Evolutionary conservation across 2,329 filamentous ascomycete genomes (phyloP), one percentile per base, ranked within the genome.

Genomic region (Lasiodiplodia hormozganensis): DNA sequence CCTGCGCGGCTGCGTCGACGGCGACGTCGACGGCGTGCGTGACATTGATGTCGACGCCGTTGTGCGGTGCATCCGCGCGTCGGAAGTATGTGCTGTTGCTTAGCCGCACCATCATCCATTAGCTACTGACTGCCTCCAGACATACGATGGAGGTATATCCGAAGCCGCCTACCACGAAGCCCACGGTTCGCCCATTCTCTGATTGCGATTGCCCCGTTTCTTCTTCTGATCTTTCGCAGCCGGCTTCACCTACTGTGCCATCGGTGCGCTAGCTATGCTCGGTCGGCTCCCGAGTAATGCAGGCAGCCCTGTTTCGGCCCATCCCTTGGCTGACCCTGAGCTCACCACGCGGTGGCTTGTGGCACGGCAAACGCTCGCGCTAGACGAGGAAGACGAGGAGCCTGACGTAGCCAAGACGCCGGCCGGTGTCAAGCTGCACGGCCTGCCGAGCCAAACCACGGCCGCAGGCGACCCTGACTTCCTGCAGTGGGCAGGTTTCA

Each of bases 231-330:
- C 69, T 47, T 69, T 69, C 36, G 70, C 60, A 94, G 92, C 93
- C 73, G 96, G 96, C 23, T 95, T 97, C 78, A 94, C 93, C 11
- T 97, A 94, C 82, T 97, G 94, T 79, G 94, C 91, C 8, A 86
- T 97, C 66, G 89, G 88, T 12, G 91, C 93, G 4, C 83, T 98
- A 5, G 87, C 88, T 2, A 87, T 97, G 62, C 84, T 97, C n/a
- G 87, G 88, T 69, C 87, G 89, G 12, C 84, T 91, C 1, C 80
- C 83, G 1, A 60, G 36, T 53, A 56, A 16, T 76, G 80, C 36
- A 76, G 47, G 60, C 47, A 64, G 31, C 52, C 60, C 43, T n/a
- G 60, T 52, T 25, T 64, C 60, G 60, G 60, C 23, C 25, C 28
- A 38, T 64, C 60, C 60, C 43, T 38, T 52, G 47, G 28, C 75